Evolutionary conservation across 768 basidiomycete species (phyloP).

Genomic region (Hygrocybe punicea): DNA sequence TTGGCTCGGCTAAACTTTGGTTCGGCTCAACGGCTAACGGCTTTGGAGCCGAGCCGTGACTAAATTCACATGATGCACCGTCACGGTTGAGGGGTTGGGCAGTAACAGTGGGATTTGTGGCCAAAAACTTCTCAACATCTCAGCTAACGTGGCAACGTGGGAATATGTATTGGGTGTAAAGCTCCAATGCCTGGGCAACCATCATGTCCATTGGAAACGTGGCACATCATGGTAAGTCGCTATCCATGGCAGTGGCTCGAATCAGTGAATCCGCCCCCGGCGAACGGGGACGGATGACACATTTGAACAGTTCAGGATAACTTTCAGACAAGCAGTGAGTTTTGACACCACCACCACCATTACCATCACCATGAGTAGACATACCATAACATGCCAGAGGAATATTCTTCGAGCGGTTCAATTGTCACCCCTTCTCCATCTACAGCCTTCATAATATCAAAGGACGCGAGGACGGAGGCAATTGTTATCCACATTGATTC

Average conservation of each 20-base stretch:
- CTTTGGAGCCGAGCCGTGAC: too few species aligned
- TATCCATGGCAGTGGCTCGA: constrained; percentile 7
- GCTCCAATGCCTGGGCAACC: too few species aligned
- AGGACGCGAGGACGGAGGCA: constrained; percentile 6
- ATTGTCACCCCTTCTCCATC: constrained; percentile 7
- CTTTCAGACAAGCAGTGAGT: constrained; percentile 11
- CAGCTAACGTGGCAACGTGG: too few species aligned
- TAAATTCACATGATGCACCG: too few species aligned
- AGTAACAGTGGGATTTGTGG: too few species aligned
- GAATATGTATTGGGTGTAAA: too few species aligned
- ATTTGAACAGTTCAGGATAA: constrained; percentile 27
- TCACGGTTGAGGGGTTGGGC: too few species aligned
- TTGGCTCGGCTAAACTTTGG: too few species aligned
- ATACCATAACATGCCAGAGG: constrained; percentile 10
- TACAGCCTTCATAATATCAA: constrained; percentile 10
- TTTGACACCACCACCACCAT: not conserved
- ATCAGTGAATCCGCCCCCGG: constrained; percentile 17
- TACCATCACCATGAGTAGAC: not conserved
- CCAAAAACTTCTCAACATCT: too few species aligned
- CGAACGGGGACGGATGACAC: constrained; percentile 28
- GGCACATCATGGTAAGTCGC: not conserved
- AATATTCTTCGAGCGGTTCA: constrained; percentile 1
- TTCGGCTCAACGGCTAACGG: too few species aligned
- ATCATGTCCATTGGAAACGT: too few species aligned
- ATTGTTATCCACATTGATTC: constrained; percentile 6